phyloP scores from a whole-genome alignment of 2,329 filamentous ascomycete genomes.

The Nigrospora oryzae region DNA sequence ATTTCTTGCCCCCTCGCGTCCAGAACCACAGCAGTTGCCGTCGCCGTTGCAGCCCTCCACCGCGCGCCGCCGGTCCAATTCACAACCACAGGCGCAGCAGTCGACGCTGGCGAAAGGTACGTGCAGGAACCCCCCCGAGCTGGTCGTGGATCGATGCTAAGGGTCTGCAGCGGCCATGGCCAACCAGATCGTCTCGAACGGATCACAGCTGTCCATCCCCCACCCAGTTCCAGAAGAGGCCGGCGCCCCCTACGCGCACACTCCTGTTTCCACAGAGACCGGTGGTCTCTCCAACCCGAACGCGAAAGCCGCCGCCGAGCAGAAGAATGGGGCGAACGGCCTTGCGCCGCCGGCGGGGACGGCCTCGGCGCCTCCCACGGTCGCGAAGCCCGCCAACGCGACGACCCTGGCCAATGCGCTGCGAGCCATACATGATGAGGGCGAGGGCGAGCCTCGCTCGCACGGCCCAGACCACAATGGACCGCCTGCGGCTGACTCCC shows the following conservation, averaged over 20 bases:
- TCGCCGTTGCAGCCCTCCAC: no score
- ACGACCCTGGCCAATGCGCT: conserved; percentile 32
- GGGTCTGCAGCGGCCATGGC: conserved; percentile 17
- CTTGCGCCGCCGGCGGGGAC: conserved; percentile 8
- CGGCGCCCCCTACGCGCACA: conserved; percentile 3
- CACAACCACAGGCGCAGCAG: conserved; percentile 1
- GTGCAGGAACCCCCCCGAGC: conserved; percentile 14
- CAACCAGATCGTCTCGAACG: conserved; percentile 17
- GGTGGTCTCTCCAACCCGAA: conserved; percentile 5
- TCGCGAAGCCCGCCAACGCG: conserved; percentile 11
- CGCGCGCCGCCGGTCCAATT: background rate
- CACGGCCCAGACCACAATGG: conserved; percentile 16
- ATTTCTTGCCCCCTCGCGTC: no score
- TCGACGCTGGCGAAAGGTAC: conserved; percentile 1
- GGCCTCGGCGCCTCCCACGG: no score
- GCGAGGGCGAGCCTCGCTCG: conserved; percentile 15
- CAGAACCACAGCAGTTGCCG: no score
- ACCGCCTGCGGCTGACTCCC: conserved; percentile 36
- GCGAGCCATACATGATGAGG: conserved; percentile 32
- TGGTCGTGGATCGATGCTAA: conserved; percentile 16
- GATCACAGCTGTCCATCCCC: conserved; percentile 11
- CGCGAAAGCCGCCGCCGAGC: background rate
- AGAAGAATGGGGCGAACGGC: background rate
- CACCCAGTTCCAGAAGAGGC: conserved; percentile 12
- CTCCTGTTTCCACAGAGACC: conserved; percentile 1